These are phyloP conservation scores for Jasminum sambac DNA, from an alignment of 257 asterid genomes.

Conservation along the genomic window DNA sequence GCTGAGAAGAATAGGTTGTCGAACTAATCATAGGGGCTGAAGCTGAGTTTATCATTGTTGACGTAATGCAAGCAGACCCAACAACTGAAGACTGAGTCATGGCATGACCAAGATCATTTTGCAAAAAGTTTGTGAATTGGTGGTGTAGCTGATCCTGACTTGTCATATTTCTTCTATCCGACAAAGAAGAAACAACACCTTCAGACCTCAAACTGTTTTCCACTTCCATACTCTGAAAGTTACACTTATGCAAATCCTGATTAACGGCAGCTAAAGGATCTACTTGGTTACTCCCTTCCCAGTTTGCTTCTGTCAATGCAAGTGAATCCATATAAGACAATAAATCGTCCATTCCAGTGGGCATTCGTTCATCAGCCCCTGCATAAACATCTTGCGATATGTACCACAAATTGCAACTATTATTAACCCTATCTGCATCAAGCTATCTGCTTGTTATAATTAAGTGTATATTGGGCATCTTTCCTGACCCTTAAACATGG, in stretches of 20 bases:
- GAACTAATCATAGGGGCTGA: constrained; percentile 81
- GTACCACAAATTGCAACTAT: constrained; percentile 36
- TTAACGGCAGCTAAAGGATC: constrained; percentile 48
- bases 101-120: constrained; percentile 63
- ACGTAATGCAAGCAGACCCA: constrained; percentile 76
- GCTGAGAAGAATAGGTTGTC: constrained; percentile 61
- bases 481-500: constrained; percentile 13
- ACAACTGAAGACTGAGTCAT: constrained; percentile 72
- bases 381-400: constrained; percentile 43
- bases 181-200: constrained; percentile 42
- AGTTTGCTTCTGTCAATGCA: constrained; percentile 82
- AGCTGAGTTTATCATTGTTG: constrained; percentile 64
- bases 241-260: constrained; percentile 52
- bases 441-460: constrained; percentile 12
- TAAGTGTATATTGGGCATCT: not conserved
- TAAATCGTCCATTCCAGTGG: constrained; percentile 51
- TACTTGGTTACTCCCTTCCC: constrained; percentile 55
- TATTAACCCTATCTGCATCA: constrained; percentile 24
- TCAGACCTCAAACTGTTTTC: constrained; percentile 46
- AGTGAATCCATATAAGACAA: constrained; percentile 76
- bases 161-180: constrained; percentile 39
- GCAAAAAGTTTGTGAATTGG: constrained; percentile 62
- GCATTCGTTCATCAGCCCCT: constrained; percentile 57
- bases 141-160: constrained; percentile 55
- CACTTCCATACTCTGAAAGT: constrained; percentile 49